These are phyloP conservation scores for Suhomyces xylopsoci DNA, from an alignment of 805 yeast species.

Conservation along the genomic window DNA sequence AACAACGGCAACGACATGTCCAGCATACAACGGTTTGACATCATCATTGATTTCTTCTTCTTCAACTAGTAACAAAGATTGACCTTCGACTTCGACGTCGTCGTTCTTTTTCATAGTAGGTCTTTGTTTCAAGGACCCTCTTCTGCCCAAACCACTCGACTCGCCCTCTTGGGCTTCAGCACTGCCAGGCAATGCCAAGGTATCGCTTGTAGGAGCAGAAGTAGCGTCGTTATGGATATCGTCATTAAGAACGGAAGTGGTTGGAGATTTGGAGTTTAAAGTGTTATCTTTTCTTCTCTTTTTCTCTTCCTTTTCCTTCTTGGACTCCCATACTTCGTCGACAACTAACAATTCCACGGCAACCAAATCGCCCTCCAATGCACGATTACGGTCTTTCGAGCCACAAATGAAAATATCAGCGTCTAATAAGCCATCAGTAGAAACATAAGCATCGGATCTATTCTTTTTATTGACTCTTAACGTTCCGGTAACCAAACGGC, in stretches of 20 bases:
- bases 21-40: constrained; percentile 90
- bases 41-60: constrained; percentile 95
- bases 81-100: constrained; percentile 98
- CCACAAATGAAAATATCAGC: constrained; percentile 98
- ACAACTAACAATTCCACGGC: constrained; percentile 93
- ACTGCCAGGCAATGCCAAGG: constrained; percentile 5
- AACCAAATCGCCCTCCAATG: constrained; percentile 93
- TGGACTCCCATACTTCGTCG: constrained; percentile 96
- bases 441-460: constrained; percentile 96
- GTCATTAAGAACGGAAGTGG: constrained; percentile 47
- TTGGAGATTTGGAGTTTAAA: constrained; percentile 30
- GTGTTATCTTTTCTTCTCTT: constrained; percentile 78
- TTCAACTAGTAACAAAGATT: constrained; percentile 82
- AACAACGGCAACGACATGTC: constrained; percentile 96
- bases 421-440: constrained; percentile 92
- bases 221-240: constrained; percentile 82
- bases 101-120: constrained; percentile 97
- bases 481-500: constrained; percentile 87
- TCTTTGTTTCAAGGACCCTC: constrained; percentile 89
- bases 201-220: constrained; percentile 41
- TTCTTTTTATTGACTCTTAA: constrained; percentile 93
- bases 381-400: constrained; percentile 96
- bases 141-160: constrained; percentile 48
- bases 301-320: constrained; percentile 95
- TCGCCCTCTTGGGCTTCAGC: constrained; percentile 30